Evolutionary conservation across 345 rosid species (phyloP).

Genomic region (Passiflora organensis): DNA sequence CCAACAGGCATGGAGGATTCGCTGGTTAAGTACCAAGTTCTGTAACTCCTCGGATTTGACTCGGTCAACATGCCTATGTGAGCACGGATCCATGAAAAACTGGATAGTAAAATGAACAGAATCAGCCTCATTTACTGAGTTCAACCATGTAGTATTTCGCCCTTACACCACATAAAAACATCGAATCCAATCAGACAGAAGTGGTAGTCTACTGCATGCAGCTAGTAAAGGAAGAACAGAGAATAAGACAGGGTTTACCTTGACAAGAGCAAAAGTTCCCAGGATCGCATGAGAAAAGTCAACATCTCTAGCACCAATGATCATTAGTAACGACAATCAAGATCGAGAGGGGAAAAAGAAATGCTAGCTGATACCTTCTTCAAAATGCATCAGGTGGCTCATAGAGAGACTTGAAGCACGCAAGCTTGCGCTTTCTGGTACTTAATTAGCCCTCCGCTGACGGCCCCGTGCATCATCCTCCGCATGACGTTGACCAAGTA

Average conservation of each 20-base stretch:
- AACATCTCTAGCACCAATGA: slow-evolving; percentile 84
- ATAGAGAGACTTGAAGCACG: slow-evolving; percentile 70
- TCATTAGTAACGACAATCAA: too few species aligned
- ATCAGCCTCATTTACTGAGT: slow-evolving; percentile 6
- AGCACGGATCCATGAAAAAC: slow-evolving; percentile 90
- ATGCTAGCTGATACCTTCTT: too few species aligned
- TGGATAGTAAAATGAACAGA: slow-evolving; percentile 25
- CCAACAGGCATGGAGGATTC: slow-evolving; percentile 60
- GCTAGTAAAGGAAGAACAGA: too few species aligned
- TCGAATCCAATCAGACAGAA: too few species aligned
- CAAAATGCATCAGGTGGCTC: slow-evolving; percentile 74
- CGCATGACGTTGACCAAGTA: slow-evolving; percentile 17
- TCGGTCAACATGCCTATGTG: slow-evolving; percentile 60
- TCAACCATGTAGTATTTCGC: too few species aligned
- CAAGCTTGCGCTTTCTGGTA: slow-evolving; percentile 72
- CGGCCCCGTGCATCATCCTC: slow-evolving; percentile 37
- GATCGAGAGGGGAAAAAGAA: neutral
- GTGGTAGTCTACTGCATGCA: too few species aligned
- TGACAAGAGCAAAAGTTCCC: slow-evolving; percentile 82
- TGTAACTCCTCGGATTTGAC: slow-evolving; percentile 60
- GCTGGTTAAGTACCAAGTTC: slow-evolving; percentile 56
- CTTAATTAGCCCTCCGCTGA: slow-evolving; percentile 40
- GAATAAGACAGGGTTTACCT: too few species aligned
- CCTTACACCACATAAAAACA: neutral
- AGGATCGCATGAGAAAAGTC: slow-evolving; percentile 81